These are phyloP conservation scores for Tricholomella constricta DNA, from an alignment of 768 basidiomycete species.

Conservation along the genomic window DNA sequence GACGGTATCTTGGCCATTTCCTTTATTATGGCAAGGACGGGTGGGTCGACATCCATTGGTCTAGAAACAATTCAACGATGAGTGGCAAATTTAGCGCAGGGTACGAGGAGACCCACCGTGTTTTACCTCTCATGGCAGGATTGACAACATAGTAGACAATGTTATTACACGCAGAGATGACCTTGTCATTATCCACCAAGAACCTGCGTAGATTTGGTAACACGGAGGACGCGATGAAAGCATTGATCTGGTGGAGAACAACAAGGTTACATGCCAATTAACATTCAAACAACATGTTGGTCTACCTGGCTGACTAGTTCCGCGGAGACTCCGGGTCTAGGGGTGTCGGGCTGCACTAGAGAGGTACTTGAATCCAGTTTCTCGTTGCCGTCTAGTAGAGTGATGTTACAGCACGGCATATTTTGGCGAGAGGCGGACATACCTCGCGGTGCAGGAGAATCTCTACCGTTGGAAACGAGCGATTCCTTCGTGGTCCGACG, in stretches of 20 bases:
- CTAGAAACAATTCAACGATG: conserved; percentile 32
- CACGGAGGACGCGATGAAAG: conserved; percentile 66
- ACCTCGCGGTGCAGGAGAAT: conserved; percentile 61
- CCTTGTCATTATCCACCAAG: conserved; percentile 82
- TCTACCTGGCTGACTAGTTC: conserved; percentile 53
- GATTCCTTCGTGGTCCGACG: conserved; percentile 68
- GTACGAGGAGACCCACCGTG: conserved; percentile 50
- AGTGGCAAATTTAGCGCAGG: neutral
- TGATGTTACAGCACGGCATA: neutral
- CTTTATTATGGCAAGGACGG: conserved; percentile 64
- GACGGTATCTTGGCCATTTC: conserved; percentile 81
- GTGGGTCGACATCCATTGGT: conserved; percentile 76
- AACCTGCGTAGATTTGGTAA: conserved; percentile 79
- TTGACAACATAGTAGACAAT: conserved; percentile 83
- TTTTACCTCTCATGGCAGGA: conserved; percentile 77
- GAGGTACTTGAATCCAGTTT: conserved; percentile 50
- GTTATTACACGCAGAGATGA: conserved; percentile 76
- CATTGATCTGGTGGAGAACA: conserved; percentile 55
- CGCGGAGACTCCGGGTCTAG: conserved; percentile 33
- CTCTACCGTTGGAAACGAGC: conserved; percentile 62
- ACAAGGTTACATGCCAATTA: conserved; percentile 2
- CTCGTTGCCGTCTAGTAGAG: conserved; percentile 50
- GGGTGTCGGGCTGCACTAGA: conserved; percentile 37
- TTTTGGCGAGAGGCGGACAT: conserved; percentile 8
- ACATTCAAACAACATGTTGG: neutral